Base-by-base conservation (phyloP, 805 yeast species). In the Cyberlindnera samutprakarnensis region DNA sequence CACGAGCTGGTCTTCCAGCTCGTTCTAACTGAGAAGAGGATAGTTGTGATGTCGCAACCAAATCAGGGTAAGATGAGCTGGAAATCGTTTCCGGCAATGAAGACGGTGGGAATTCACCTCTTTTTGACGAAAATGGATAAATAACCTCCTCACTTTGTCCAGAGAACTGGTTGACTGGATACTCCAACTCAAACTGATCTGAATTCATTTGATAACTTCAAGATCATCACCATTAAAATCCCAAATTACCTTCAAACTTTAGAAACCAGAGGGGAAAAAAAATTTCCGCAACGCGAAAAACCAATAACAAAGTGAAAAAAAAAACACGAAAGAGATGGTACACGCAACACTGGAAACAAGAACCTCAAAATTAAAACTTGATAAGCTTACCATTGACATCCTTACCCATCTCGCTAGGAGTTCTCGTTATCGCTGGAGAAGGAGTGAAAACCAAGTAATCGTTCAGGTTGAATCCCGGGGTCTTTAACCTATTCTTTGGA, bases 401-500 rank as follows among this genome's bases (percentile, higher is more conserved):
- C 24, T 45, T 46, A 18, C 44, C 36, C n/a, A 38, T 28, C 19
- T 42, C 45, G 5, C 46, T 66, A 3, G 68, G 68, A 0, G 68
- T 62, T 27, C 59, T 51, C 6, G 51, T 36, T 15, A 43, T 30
- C 3, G 43, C 53, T n/a, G 82, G 82, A 8, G 83, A 75, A 4
- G 92, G 92, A 2, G 88, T 76, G 51, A 78, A 78, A 41, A 81
- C 67, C 23, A 85, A 80, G 52, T 82, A 84, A 51, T 84, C 95
- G 50, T 75, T 78, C 77, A 84, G 74, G 54, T 84, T 83, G 60
- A 84, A 83, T 3, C 79, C 81, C 1, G 80, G 80, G 0, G 83
- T 79, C 42, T 57, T 56, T 19, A 46, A 31, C n/a, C 47, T 37
- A 31, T 45, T 45, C 44, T 44, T 51, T 21, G 57, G 59, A 3